Evolutionary conservation across 2,329 filamentous ascomycete species (phyloP).

Genomic region (Trichoderma sp.): DNA sequence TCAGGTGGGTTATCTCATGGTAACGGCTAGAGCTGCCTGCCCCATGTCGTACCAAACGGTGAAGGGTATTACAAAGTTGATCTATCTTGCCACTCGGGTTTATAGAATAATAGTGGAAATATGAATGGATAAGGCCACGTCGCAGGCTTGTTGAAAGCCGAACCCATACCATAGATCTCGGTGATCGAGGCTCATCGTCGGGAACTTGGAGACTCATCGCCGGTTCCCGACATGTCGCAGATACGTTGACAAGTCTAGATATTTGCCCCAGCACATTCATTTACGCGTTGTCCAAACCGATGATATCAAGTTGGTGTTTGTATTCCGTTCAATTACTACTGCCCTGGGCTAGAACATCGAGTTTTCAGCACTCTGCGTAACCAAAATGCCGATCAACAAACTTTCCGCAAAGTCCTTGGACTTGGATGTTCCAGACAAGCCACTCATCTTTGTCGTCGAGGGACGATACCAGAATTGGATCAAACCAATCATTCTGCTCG

Average conservation of each 20-base stretch:
- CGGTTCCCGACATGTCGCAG: neutral
- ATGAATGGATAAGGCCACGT: neutral
- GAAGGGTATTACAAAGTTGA: neutral
- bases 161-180: neutral
- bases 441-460: constrained; percentile 14
- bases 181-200: neutral
- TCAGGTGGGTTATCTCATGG: neutral
- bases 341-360: neutral
- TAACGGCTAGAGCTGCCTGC: neutral
- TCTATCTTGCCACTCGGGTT: neutral
- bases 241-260: neutral
- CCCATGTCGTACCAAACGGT: neutral
- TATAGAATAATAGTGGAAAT: neutral
- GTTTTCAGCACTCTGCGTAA: neutral
- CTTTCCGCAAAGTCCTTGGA: constrained; percentile 7
- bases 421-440: constrained; percentile 15
- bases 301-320: neutral
- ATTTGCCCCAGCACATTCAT: neutral
- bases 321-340: too few species aligned
- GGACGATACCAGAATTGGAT: constrained; percentile 20
- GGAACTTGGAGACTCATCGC: neutral
- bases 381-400: constrained; percentile 13
- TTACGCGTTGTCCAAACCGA: neutral
- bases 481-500: constrained; percentile 19
- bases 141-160: neutral